Conservation (phyloP, 768 basidiomycete species). For the Pisolithus tinctorius region DNA sequence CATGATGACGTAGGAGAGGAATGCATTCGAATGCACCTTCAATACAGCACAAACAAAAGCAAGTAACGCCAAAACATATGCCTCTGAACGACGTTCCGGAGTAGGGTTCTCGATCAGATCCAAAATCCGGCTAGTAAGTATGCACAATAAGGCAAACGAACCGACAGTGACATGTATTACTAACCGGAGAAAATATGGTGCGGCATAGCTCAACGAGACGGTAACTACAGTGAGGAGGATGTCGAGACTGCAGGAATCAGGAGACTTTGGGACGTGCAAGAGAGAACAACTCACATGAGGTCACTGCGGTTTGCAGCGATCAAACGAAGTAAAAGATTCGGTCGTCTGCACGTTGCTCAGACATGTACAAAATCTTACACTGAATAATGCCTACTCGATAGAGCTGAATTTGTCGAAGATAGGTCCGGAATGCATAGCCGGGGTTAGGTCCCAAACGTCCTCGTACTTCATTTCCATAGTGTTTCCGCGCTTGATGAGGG, state of each 20-base stretch:
- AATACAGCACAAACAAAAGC: constrained; percentile 53
- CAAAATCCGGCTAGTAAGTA: constrained; percentile 42
- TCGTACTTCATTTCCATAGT: constrained; percentile 55
- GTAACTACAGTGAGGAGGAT: constrained; percentile 59
- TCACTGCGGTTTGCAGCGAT: constrained; percentile 43
- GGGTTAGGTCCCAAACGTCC: constrained; percentile 69
- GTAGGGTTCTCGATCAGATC: constrained; percentile 48
- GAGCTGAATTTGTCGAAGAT: constrained; percentile 45
- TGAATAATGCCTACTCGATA: constrained; percentile 13
- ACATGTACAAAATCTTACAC: neutral
- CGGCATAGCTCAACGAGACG: constrained; percentile 70
- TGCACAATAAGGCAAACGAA: neutral
- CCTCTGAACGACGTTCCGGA: constrained; percentile 45
- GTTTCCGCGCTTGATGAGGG: constrained; percentile 48
- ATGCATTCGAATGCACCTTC: constrained; percentile 10
- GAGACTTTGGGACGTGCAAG: neutral
- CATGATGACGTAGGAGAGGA: neutral
- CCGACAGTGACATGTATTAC: constrained; percentile 5
- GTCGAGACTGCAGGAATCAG: constrained; percentile 42
- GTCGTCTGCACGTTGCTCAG: constrained; percentile 10
- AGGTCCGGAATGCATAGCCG: constrained; percentile 58
- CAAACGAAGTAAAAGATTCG: constrained; percentile 35
- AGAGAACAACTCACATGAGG: constrained; percentile 24
- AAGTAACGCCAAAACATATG: constrained; percentile 75
- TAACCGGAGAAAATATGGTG: constrained; percentile 81